Evolutionary conservation across 148 eudicot genomes (phyloP), one percentile per base, ranked within the genome.

Genomic region (Tetragonia tetragonoides): DNA sequence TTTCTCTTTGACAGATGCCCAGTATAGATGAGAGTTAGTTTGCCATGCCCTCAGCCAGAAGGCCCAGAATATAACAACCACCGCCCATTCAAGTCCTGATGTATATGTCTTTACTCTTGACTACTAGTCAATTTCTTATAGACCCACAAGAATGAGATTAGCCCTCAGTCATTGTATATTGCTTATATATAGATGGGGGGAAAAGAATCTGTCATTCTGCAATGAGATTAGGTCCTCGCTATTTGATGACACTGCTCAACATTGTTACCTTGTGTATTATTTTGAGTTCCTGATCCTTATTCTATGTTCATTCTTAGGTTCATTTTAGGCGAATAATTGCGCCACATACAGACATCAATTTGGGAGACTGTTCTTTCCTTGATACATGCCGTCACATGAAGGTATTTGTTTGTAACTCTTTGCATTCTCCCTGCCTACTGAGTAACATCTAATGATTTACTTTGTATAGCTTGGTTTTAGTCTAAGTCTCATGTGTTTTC

Each of bases 381-480:
- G 99, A 95, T 75, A 95, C 99, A 5, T 95, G 99, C 67, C 97
- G 99, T 59, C 99, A 95, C 88, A 95, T 95, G 97, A 95, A 95
- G 94, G 99, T 95, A 60, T 66, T 28, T 73, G 73, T 21, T 75
- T 28, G 41, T 57, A 24, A 49, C 12, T n/a, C 18, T 71, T 54
- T 62, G 49, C 46, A 66, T 67, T 38, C 77, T 4, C 46, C 40
- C 0, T 6, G 12, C 20, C 8, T 42, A 38, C 39, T 44, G 44
- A 40, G 28, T 62, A 66, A 47, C 68, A 39, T 53, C 18, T 47
- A 17, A 14, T 40, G 38, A 62, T 53, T 76, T 21, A 23, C 24
- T 4, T 81, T 21, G 56, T 39, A 34, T 28, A 57, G 49, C 44
- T 54, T 39, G 11, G 41, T 7, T 72, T 21, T 44, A 57, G 74